phyloP scores from a whole-genome alignment of 495 filamentous ascomycete genomes.

The Peziza echinospora region DNA sequence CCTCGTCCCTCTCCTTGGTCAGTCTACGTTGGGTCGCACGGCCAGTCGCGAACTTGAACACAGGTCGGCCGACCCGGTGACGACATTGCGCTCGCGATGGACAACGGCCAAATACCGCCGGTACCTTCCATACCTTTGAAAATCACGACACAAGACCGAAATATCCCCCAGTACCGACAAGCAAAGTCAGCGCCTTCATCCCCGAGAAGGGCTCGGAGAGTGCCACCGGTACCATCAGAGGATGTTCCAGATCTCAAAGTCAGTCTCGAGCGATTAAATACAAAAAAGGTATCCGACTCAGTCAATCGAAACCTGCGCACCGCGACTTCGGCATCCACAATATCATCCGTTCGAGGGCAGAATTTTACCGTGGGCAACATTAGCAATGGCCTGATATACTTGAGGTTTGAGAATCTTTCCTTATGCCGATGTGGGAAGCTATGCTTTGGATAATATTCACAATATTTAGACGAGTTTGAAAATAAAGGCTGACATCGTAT shows the following conservation, averaged over 20 bases:
- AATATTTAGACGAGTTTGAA: too few species aligned
- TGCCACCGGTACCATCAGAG: neutral
- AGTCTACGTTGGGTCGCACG: too few species aligned
- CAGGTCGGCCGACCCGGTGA: too few species aligned
- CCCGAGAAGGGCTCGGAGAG: slow-evolving; percentile 2
- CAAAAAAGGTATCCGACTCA: slow-evolving; percentile 5
- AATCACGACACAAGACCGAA: too few species aligned
- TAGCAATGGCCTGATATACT: slow-evolving; percentile 80
- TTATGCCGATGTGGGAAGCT: too few species aligned
- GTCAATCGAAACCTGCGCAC: slow-evolving; percentile 3
- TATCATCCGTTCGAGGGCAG: slow-evolving; percentile 28
- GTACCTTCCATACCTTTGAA: too few species aligned
- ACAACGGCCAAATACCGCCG: too few species aligned
- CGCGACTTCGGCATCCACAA: slow-evolving; percentile 1
- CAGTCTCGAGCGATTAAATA: slow-evolving; percentile 9
- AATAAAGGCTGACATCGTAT: neutral
- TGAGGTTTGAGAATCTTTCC: slow-evolving; percentile 69
- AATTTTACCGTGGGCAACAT: slow-evolving; percentile 91
- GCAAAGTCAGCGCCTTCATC: neutral
- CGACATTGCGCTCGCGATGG: too few species aligned
- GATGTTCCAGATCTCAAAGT: slow-evolving; percentile 2
- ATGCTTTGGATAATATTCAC: too few species aligned
- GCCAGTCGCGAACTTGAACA: too few species aligned
- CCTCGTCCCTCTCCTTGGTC: too few species aligned
- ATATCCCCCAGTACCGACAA: too few species aligned